Base-by-base conservation (phyloP, 176 grass and related monocot genomes). In the Aegilops speltoides region DNA sequence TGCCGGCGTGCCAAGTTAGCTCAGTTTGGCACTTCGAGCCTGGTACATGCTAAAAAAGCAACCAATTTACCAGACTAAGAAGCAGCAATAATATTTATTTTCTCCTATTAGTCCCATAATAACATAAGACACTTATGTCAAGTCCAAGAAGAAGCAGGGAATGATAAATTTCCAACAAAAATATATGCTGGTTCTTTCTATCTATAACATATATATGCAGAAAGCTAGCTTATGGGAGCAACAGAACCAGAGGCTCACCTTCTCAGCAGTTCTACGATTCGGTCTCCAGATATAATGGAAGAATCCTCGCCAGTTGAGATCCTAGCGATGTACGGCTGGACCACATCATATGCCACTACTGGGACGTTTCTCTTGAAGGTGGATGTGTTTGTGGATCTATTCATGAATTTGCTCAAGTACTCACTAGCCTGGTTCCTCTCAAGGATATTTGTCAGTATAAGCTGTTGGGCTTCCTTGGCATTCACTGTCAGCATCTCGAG, bases 351-450 rank as follows among this genome's bases (percentile, higher is more conserved):
- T 43, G 86, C 81, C 77, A 88, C 91, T 75, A 93, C 85, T 41
- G 94, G 94, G 83, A 93, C 91, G 7, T 79, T 74, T 52, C 73
- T 57, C 82, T 85, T 91, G 86, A 91, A 95, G 48, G 76, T 73
- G 82, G 86, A 91, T 87, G 87, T 91, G 68, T 89, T 79, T 29
- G 34, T 77, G 75, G 86, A 88, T 33, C 89, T 91, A 59, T 91
- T 87, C 93, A 95, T 93, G 78, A 91, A 86, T 76, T 91, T 91
- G 19, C 78, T 85, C 32, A 93, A 79, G 86, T 95, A 95, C 69
- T 95, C 89, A 13, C 89, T 95, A 66, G 68, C 71, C 16, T 83
- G 81, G 91, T 95, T 95, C 76, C 91, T 89, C 63, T 78, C 83
- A 26, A 95, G 86, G 36, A 95, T 93, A 61, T 95, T 85, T 22